A percentile compares a stretch with the other conserved stretches of the same genome.
phyloP scores from a whole-genome alignment of 192 early-diverging fungal species.

The Rhizoclosmatium globosum region DNA sequence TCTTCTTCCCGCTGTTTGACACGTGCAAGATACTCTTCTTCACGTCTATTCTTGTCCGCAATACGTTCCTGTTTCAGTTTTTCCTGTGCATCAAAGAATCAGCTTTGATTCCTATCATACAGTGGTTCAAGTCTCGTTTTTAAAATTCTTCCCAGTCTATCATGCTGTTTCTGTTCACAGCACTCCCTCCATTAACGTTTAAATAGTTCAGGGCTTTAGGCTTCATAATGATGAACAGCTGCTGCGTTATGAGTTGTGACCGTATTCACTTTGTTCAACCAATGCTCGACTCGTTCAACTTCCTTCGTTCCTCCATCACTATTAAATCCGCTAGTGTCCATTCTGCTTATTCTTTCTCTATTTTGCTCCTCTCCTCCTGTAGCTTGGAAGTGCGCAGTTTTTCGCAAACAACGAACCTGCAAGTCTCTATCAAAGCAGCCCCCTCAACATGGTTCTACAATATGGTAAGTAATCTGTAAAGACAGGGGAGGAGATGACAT shows the following conservation, averaged over 20 bases:
- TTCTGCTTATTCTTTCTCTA: too few species aligned
- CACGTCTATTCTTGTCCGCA: conserved; percentile 30
- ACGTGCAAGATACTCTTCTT: conserved; percentile 39
- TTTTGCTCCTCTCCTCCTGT: too few species aligned
- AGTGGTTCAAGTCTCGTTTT: too few species aligned
- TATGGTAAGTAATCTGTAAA: neutral
- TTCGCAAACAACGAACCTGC: conserved; percentile 51
- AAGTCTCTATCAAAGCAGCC: conserved; percentile 79
- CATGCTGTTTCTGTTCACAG: too few species aligned
- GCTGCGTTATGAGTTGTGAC: neutral
- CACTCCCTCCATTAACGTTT: too few species aligned
- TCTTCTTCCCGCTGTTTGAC: conserved; percentile 37
- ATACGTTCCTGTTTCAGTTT: conserved; percentile 46
- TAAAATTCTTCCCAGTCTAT: too few species aligned
- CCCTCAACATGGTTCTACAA: conserved; percentile 69
- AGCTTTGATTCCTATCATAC: neutral
- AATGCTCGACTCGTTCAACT: too few species aligned
- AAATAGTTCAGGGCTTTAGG: too few species aligned
- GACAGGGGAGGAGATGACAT: neutral
- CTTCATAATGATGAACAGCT: too few species aligned
- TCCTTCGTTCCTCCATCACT: too few species aligned
- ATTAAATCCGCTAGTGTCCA: too few species aligned
- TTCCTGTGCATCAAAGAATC: conserved; percentile 27
- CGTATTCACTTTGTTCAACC: neutral
- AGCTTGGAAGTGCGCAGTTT: neutral